A percentile compares a stretch with the other conserved stretches of the same genome.
phyloP scores from a whole-genome alignment of 345 rosid genomes.

The Eucalyptus grandis region DNA sequence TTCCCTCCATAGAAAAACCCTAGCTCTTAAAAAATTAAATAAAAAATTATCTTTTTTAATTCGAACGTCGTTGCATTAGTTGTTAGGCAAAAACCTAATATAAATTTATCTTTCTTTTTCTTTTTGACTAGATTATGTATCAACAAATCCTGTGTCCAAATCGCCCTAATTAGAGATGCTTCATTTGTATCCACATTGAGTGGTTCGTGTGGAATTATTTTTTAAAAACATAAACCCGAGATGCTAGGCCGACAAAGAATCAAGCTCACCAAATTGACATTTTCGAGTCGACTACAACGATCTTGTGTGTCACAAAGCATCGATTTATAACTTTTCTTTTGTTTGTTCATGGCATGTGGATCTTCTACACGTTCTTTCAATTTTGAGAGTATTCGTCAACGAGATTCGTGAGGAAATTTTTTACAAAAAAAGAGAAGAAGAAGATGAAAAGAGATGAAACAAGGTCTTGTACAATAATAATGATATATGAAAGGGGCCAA shows the following conservation, averaged over 20 bases:
- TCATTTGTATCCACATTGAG: neutral
- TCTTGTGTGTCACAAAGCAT: neutral
- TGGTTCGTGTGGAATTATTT: fast-evolving
- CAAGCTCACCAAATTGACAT: no score
- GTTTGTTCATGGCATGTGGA: neutral
- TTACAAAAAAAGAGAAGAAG: fast-evolving
- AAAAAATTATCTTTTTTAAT: neutral
- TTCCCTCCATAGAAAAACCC: neutral
- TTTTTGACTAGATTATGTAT: no score
- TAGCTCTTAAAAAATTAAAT: neutral
- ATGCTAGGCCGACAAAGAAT: neutral
- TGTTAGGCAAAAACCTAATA: neutral
- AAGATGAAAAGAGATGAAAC: neutral
- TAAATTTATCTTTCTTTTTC: neutral
- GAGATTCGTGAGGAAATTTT: fast-evolving
- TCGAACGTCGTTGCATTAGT: neutral
- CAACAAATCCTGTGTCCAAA: fast-evolving
- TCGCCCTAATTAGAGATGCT: no score
- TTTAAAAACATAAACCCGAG: neutral
- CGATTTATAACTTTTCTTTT: no score
- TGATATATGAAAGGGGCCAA: neutral
- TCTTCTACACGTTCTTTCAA: no score
- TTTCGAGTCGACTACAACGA: fast-evolving
- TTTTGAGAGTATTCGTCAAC: neutral
- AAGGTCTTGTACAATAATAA: neutral